A percentile compares a stretch with the other conserved stretches of the same genome.
These are phyloP conservation scores for Penicillium sp. DNA, from an alignment of 2,329 filamentous ascomycete genomes.

Conservation along the genomic window DNA sequence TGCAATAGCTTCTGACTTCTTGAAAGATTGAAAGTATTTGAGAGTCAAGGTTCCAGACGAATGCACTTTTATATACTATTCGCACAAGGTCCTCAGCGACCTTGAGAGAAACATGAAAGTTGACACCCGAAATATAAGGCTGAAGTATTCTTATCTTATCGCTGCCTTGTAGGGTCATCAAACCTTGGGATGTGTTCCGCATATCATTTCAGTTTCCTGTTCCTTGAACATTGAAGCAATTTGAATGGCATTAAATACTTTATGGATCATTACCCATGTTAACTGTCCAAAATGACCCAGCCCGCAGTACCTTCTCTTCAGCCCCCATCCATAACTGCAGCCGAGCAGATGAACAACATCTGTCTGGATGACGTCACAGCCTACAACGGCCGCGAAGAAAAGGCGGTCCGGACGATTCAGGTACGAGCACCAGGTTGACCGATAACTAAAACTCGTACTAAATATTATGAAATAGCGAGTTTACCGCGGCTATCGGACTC, in stretches of 20 bases:
- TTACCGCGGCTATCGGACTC: conserved; percentile 73
- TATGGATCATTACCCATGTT: neutral
- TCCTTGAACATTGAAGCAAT: neutral
- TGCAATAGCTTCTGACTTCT: neutral
- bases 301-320: neutral
- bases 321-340: neutral
- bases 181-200: neutral
- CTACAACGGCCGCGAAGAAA: conserved; percentile 2
- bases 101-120: neutral
- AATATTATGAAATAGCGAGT: conserved; percentile 55
- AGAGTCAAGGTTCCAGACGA: neutral
- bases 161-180: neutral
- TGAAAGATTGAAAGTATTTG: neutral
- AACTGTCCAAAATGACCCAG: neutral
- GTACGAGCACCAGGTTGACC: conserved; percentile 3
- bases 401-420: conserved; percentile 22
- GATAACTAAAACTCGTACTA: neutral
- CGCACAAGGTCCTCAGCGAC: conserved; percentile 1
- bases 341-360: neutral
- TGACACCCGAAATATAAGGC: neutral
- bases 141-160: neutral
- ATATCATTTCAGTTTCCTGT: neutral
- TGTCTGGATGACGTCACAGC: conserved; percentile 19
- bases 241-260: neutral
- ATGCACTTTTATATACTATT: neutral